Evolutionary conservation across 148 eudicot species (phyloP).

Genomic region (Cornus suecica): DNA sequence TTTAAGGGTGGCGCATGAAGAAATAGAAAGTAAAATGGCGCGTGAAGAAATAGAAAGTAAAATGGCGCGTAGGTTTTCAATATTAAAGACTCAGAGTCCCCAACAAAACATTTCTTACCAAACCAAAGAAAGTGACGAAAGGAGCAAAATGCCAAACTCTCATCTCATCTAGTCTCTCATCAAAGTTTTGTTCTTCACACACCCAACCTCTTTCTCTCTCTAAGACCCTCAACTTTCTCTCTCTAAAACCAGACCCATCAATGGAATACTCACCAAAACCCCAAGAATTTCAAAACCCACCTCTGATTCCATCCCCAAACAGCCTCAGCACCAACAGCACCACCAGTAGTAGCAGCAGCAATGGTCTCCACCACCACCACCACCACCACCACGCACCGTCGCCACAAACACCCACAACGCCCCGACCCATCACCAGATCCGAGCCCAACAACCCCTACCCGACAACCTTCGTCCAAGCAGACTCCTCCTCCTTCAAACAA

Average conservation of each 20-base stretch:
- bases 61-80: background rate
- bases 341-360: slow-evolving; percentile 23
- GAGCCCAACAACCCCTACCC: slow-evolving; percentile 58
- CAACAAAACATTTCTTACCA: slow-evolving; percentile 23
- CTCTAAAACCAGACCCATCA: slow-evolving; percentile 12
- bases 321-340: slow-evolving; percentile 26
- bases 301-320: slow-evolving; percentile 36
- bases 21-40: background rate
- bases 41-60: background rate
- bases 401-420: slow-evolving; percentile 17
- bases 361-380: slow-evolving; percentile 17
- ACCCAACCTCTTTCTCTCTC: background rate
- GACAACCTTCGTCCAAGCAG: slow-evolving; percentile 63
- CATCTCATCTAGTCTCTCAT: background rate
- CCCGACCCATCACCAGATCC: slow-evolving; percentile 44
- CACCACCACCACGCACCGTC: slow-evolving; percentile 11
- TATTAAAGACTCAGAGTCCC: background rate
- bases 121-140: slow-evolving; percentile 24
- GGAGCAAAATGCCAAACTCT: slow-evolving; percentile 15
- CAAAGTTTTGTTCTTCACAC: background rate
- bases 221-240: background rate
- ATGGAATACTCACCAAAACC: slow-evolving; percentile 41
- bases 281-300: slow-evolving; percentile 23
- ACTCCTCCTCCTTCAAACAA: slow-evolving; percentile 54
- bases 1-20: background rate